Evolutionary conservation across 257 asterid genomes (phyloP), one percentile per base, ranked within the genome.

Genomic region (Fraxinus anomala): DNA sequence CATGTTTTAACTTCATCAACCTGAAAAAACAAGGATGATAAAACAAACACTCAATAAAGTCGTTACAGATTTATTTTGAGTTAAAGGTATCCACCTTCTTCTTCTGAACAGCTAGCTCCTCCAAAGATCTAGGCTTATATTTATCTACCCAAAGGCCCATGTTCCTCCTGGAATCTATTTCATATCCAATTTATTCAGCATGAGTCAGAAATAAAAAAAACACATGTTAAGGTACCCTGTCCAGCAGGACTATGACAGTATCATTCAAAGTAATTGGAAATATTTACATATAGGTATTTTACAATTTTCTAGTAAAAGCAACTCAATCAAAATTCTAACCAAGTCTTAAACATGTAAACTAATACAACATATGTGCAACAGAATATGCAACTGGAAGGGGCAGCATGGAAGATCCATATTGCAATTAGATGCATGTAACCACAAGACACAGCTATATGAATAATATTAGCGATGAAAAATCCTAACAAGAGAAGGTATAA

Each of bases 71-170:
- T 56, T 73, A 73, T 17, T 80, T 21, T 44, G 51, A 28, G 26
- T 26, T 68, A 54, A 47, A 72, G 13, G 59, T 71, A 59, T 24
- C 68, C 68, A 91, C 97, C 97, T 94, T 94, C 89, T 94, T 94
- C 87, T 91, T 94, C 71, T 94, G 96, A 86, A 94, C 96, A 2
- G 97, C 96, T 68, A 94, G 92, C 81, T 92, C 97, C 83, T 88
- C 95, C 83, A 94, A 80, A 76, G 86, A 82, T 67, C 73, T 80
- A 77, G 98, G 98, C 85, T 79, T 91, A 76, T 90, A 88, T 83
- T 86, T 94, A 74, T 88, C 90, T 42, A 86, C 92, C 98, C 97
- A 94, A 69, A 84, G 85, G 80, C 89, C 97, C 79, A 71, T 84
- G 84, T 82, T 86, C 80, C 81, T 79, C 44, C 74, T 76, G 14